Evolutionary conservation across 768 basidiomycete species (phyloP), one percentile per base, ranked within the genome.

Genomic region (Hygrophoropsis aurantiaca): DNA sequence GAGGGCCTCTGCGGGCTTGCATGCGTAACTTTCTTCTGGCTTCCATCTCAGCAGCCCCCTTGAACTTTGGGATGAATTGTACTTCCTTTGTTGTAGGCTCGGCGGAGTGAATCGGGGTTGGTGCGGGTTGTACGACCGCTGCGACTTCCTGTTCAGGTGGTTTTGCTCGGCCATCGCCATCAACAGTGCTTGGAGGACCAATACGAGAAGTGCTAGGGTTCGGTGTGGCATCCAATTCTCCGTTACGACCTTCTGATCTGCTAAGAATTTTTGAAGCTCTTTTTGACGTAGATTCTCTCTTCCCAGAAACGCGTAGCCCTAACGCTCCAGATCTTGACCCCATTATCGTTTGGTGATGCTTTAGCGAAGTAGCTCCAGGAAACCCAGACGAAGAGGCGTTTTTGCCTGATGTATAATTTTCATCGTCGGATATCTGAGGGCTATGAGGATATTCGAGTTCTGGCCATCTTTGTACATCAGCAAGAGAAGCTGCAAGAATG

Each of bases 321-420:
- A 87, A 61, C 0, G 78, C 88, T 4, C 89, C 90, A 0, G 80
- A 75, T 20, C 81, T 75, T 10, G 71, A 71, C 3, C 84, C 90
- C 77, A 94, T 84, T 59, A 97, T 95, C 3, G 94, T 97, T 58
- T 87, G 83, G 5, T 90, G 88, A 65, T 94, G 86, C 59, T 86
- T 89, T 53, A 97, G 74, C 11, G 78, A 59, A 10, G 74, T 65
- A 54, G 80, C 60, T 58, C 84, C 64, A 65, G 80, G 65, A 69
- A 75, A 54, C 66, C 77, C 54, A 61, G 70, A 39, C 32, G 58
- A 47, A 40, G 49, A 54, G 26, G 50, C 41, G 9, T 54, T 19
- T 13, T 54, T 66, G 25, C 51, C 48, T 24, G 73, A 73, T 10
- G 67, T 70, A 42, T 79, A 78, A 8, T 66, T 67, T 47, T 90